Conservation (phyloP, 2,329 filamentous ascomycete species). For the Cladorrhinum sp. region DNA sequence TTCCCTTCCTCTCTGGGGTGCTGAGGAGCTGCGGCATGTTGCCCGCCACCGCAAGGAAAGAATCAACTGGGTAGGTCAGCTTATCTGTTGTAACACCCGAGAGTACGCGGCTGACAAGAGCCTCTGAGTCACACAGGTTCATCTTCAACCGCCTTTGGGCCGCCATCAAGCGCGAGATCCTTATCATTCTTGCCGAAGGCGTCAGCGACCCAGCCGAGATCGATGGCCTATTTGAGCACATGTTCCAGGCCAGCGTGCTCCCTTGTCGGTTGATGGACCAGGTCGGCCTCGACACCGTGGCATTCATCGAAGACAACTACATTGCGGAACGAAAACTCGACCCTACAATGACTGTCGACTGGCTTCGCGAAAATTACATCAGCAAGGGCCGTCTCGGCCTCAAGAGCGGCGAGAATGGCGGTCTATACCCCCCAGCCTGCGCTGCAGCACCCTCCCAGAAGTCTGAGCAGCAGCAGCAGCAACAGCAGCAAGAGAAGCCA, state of each 20-base stretch:
- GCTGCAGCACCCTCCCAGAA: neutral
- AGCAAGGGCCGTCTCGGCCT: constrained; percentile 44
- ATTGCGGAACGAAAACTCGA: constrained; percentile 45
- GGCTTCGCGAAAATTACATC: constrained; percentile 41
- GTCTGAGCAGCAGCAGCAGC: neutral
- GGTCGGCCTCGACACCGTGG: constrained; percentile 52
- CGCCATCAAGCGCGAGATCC: constrained; percentile 50
- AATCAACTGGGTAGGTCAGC: constrained; percentile 39
- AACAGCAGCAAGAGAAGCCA: neutral
- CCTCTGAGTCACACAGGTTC: neutral
- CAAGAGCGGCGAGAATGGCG: constrained; percentile 38
- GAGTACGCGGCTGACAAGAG: neutral
- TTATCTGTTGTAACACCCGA: neutral
- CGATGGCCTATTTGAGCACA: constrained; percentile 45
- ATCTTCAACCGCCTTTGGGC: constrained; percentile 48
- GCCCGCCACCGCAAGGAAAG: constrained; percentile 42
- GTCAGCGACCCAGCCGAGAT: constrained; percentile 47
- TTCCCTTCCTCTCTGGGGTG: constrained; percentile 43
- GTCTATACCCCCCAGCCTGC: constrained; percentile 35
- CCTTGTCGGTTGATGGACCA: constrained; percentile 43
- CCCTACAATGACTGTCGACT: constrained; percentile 41
- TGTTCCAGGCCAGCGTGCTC: constrained; percentile 30
- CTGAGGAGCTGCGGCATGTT: constrained; percentile 38
- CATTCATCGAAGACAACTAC: constrained; percentile 52
- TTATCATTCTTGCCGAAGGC: constrained; percentile 48